Conservation (phyloP, 805 yeast species). For the Metschnikowia vanudenii region DNA sequence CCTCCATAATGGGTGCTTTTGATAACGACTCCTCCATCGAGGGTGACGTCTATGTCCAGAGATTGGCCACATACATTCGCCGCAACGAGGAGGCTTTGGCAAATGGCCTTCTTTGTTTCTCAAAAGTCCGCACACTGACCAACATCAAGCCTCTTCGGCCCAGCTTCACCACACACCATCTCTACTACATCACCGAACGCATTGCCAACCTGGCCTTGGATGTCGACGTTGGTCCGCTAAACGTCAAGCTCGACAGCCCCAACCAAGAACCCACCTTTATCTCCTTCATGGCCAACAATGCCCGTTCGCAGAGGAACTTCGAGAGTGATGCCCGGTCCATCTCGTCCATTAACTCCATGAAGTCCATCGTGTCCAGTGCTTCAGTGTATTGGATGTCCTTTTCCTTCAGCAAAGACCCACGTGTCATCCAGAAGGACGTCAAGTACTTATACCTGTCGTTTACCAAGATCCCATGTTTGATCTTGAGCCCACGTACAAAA, state of each 20-base stretch:
- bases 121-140: slow-evolving; percentile 31
- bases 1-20: slow-evolving; percentile 17
- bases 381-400: slow-evolving; percentile 41
- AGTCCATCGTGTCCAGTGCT: slow-evolving; percentile 46
- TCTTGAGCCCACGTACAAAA: slow-evolving; percentile 58
- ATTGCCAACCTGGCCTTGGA: slow-evolving; percentile 49
- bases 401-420: slow-evolving; percentile 40
- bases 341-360: slow-evolving; percentile 57
- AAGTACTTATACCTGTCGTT: slow-evolving; percentile 61
- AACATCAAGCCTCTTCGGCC: slow-evolving; percentile 53
- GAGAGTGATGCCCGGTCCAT: slow-evolving; percentile 50
- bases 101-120: slow-evolving; percentile 55
- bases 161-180: slow-evolving; percentile 60
- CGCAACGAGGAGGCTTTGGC: slow-evolving; percentile 59
- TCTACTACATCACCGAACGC: slow-evolving; percentile 58
- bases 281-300: slow-evolving; percentile 58
- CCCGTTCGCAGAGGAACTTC: slow-evolving; percentile 39
- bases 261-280: slow-evolving; percentile 54
- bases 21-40: slow-evolving; percentile 42
- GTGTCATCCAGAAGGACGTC: slow-evolving; percentile 48
- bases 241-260: slow-evolving; percentile 56
- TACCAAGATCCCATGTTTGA: slow-evolving; percentile 62
- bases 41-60: slow-evolving; percentile 57
- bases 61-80: slow-evolving; percentile 51
- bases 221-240: slow-evolving; percentile 60